Percentiles rank a stretch among this genome's conserved stretches.
These are phyloP conservation scores for Calocybe cyanea DNA, from an alignment of 768 basidiomycete species.

Conservation along the genomic window DNA sequence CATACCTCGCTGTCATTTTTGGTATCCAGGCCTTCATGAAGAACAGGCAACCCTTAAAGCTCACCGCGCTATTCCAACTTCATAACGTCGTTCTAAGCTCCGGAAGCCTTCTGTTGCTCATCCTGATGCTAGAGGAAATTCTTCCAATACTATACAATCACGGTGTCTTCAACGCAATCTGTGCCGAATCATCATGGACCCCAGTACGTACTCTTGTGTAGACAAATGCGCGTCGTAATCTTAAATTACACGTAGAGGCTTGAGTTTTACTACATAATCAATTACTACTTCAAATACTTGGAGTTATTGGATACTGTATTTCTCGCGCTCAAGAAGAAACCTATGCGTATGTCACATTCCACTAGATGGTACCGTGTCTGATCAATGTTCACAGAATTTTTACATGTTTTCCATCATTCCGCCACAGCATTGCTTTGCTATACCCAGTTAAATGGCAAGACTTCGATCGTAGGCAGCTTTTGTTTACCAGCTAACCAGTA, in stretches of 20 bases:
- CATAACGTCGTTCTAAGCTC: conserved; percentile 88
- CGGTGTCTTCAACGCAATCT: conserved; percentile 75
- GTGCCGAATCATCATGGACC: conserved; percentile 78
- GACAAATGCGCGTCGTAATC: conserved; percentile 3
- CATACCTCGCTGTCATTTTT: conserved; percentile 89
- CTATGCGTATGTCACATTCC: conserved; percentile 61
- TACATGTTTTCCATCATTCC: conserved; percentile 99
- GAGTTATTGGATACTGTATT: conserved; percentile 97
- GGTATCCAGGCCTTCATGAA: conserved; percentile 82
- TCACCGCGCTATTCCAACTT: conserved; percentile 79
- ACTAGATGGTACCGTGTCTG: conserved; percentile 1
- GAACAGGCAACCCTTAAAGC: conserved; percentile 65
- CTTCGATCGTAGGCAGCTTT: conserved; percentile 69
- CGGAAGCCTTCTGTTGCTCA: conserved; percentile 81
- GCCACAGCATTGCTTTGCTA: conserved; percentile 95
- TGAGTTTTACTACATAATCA: conserved; percentile 97
- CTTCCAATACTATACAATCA: conserved; percentile 71
- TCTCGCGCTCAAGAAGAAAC: conserved; percentile 97
- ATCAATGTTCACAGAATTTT: conserved; percentile 60
- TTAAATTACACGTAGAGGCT: conserved; percentile 54
- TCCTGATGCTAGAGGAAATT: conserved; percentile 91
- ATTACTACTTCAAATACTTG: conserved; percentile 98
- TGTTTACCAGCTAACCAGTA: conserved; percentile 12
- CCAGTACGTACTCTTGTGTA: conserved; percentile 50
- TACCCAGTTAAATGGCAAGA: conserved; percentile 90